These are phyloP conservation scores for Nicotiana obtusifolia DNA, from an alignment of 257 asterid species.

Conservation along the genomic window DNA sequence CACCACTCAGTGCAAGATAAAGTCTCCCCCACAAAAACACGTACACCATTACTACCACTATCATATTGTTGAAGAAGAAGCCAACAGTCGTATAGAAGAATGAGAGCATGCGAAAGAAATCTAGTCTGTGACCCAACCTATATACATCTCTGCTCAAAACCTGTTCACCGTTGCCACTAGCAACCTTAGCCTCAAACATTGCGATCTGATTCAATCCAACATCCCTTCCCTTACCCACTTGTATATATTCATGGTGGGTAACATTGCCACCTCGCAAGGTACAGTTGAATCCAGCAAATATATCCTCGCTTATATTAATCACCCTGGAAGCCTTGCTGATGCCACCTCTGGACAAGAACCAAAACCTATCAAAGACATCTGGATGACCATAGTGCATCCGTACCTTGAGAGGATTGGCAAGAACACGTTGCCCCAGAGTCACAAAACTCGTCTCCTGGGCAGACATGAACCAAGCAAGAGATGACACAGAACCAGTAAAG, in stretches of 20 bases:
- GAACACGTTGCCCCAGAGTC: constrained; percentile 87
- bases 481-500: constrained; percentile 93
- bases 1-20: constrained; percentile 82
- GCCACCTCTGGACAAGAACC: constrained; percentile 95
- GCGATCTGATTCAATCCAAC: constrained; percentile 95
- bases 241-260: constrained; percentile 93
- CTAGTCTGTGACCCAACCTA: constrained; percentile 86
- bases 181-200: constrained; percentile 97
- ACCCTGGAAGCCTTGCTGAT: constrained; percentile 94
- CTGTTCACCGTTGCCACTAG: constrained; percentile 97
- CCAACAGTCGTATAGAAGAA: constrained; percentile 90
- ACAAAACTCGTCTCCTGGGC: constrained; percentile 97
- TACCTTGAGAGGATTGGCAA: constrained; percentile 85
- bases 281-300: constrained; percentile 92
- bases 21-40: constrained; percentile 87
- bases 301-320: constrained; percentile 91
- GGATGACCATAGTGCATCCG: constrained; percentile 99
- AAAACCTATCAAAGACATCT: constrained; percentile 89
- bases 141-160: constrained; percentile 88
- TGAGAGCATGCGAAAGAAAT: constrained; percentile 95
- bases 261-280: constrained; percentile 92
- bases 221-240: constrained; percentile 96
- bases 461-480: constrained; percentile 96
- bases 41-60: constrained; percentile 74
- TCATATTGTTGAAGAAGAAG: constrained; percentile 75